These are phyloP conservation scores for Cyanodermella asteris DNA, from an alignment of 2,329 filamentous ascomycete species.

Conservation along the genomic window DNA sequence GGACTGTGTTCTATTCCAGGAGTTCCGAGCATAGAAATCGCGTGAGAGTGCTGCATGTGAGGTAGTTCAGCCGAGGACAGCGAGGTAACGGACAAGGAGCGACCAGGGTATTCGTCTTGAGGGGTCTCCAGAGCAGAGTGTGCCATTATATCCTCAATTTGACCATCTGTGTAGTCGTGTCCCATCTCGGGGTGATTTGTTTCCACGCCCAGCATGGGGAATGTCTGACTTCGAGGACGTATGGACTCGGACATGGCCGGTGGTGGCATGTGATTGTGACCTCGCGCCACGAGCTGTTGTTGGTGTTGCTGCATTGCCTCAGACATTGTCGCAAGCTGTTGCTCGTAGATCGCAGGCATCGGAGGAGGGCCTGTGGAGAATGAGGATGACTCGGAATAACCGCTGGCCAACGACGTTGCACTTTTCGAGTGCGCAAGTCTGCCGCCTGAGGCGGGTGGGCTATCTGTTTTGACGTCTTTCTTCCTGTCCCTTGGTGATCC, in stretches of 20 bases:
- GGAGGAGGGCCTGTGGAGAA: slow-evolving; percentile 52
- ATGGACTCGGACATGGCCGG: slow-evolving; percentile 22
- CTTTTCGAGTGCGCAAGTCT: slow-evolving; percentile 45
- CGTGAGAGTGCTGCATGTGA: no score
- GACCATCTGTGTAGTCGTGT: no score
- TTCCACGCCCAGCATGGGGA: slow-evolving; percentile 47
- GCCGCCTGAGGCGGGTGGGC: slow-evolving; percentile 33
- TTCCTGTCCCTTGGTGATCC: slow-evolving; percentile 48
- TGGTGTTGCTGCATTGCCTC: slow-evolving; percentile 31
- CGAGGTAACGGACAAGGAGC: no score
- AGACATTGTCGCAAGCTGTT: no score
- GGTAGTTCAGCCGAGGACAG: no score
- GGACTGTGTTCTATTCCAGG: no score
- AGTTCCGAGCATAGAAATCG: no score
- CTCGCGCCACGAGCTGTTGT: slow-evolving; percentile 19
- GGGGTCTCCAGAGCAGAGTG: no score
- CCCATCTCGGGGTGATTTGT: no score
- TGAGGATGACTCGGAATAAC: slow-evolving; percentile 49
- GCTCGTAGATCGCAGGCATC: slow-evolving; percentile 37
- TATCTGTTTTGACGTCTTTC: slow-evolving; percentile 42
- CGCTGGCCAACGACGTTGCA: slow-evolving; percentile 44
- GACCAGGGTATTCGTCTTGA: no score
- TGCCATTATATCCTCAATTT: no score
- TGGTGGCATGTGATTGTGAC: no score
- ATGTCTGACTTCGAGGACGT: slow-evolving; percentile 69